Percentiles rank a stretch among this genome's conserved stretches.
Evolutionary conservation across 805 yeast genomes (phyloP).

Genomic region (Dipodascus albidus): DNA sequence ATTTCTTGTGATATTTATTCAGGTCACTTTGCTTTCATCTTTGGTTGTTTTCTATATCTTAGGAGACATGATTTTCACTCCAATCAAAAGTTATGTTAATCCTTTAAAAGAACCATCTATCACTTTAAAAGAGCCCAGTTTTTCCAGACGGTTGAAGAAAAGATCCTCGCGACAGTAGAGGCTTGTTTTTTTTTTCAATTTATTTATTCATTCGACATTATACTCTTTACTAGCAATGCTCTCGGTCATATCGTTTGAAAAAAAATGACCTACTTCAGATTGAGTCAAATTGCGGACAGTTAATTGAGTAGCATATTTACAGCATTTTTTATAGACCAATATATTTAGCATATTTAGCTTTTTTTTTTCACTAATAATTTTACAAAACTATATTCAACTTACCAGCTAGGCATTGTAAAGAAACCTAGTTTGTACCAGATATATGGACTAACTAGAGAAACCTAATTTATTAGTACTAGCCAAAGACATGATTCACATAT

Average conservation of each 20-base stretch:
- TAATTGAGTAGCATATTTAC: background rate
- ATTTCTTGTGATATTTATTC: conserved; percentile 10
- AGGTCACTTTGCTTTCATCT: conserved; percentile 10
- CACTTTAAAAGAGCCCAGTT: background rate
- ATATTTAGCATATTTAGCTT: background rate
- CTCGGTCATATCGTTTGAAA: background rate
- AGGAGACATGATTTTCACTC: conserved; percentile 12
- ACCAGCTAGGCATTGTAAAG: no score
- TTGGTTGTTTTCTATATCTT: conserved; percentile 13
- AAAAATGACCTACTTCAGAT: background rate
- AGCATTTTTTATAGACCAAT: background rate
- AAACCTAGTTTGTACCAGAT: no score
- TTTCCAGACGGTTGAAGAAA: background rate
- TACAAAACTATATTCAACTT: no score
- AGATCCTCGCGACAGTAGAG: background rate
- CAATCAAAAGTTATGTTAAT: background rate
- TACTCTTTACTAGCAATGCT: background rate
- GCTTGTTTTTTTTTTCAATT: no score
- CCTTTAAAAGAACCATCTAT: no score
- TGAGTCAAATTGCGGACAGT: background rate
- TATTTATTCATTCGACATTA: background rate
- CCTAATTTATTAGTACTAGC: no score
- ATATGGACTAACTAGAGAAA: no score
- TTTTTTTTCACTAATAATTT: background rate
- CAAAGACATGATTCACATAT: no score